phyloP scores from a whole-genome alignment of 805 yeast species.

The Candida ulmi region DNA sequence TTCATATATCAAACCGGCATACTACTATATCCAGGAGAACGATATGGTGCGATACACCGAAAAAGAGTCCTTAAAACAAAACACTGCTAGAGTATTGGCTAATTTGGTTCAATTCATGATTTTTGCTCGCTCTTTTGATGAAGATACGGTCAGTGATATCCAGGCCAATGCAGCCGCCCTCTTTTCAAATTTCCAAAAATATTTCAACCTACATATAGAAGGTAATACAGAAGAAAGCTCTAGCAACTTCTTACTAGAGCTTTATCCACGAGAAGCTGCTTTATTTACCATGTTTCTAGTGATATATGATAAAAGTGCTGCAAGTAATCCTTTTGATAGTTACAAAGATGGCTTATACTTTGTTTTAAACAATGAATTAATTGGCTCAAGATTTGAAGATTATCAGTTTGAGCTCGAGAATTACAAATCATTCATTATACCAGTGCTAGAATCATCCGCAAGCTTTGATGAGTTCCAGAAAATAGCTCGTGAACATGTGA shows the following conservation, averaged over 20 bases:
- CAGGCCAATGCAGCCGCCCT: conserved; percentile 2
- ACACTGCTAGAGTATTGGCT: conserved; percentile 11
- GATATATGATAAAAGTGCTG: conserved; percentile 6
- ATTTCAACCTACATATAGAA: conserved; percentile 2
- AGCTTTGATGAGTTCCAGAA: conserved; percentile 2
- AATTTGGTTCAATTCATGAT: conserved; percentile 12
- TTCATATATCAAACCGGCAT: conserved; percentile 15
- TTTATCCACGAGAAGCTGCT: conserved; percentile 10
- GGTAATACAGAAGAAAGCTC: background rate
- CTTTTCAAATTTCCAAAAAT: conserved; percentile 4
- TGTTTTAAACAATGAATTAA: background rate
- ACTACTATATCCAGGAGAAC: conserved; percentile 11
- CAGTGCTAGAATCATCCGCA: background rate
- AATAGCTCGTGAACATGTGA: background rate
- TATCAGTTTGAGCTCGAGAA: conserved; percentile 4
- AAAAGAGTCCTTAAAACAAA: conserved; percentile 8
- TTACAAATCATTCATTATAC: background rate
- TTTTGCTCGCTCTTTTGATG: conserved; percentile 8
- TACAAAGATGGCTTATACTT: background rate
- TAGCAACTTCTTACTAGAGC: conserved; percentile 1
- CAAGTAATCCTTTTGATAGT: background rate
- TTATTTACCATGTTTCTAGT: conserved; percentile 4
- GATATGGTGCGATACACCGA: conserved; percentile 6
- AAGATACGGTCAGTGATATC: conserved; percentile 3
- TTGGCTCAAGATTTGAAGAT: background rate